phyloP scores from a whole-genome alignment of 306 rosid genomes.

The Herpetospermum pedunculosum region DNA sequence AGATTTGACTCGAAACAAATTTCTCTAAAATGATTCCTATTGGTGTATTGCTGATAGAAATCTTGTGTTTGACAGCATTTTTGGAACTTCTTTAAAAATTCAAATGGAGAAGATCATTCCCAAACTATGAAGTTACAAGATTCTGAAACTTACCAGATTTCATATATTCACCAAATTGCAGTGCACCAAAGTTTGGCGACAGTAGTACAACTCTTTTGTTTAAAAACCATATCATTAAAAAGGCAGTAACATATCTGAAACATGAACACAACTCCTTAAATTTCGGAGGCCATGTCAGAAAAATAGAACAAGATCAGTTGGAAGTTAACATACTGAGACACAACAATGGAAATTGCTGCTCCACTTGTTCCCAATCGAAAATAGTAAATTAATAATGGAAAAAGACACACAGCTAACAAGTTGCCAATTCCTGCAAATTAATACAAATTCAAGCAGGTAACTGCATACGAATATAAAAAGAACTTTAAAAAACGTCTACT shows the following conservation, averaged over 20 bases:
- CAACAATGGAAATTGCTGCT: constrained; percentile 77
- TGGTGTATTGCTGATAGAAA: no score
- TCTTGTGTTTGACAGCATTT: no score
- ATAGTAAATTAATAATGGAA: constrained; percentile 67
- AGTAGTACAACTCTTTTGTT: constrained; percentile 54
- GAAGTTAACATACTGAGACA: constrained; percentile 70
- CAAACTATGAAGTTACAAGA: not conserved
- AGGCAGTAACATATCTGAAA: constrained; percentile 60
- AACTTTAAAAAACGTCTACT: no score
- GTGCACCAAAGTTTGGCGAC: constrained; percentile 65
- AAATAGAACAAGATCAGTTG: not conserved
- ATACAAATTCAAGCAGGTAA: not conserved
- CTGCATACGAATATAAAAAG: constrained; percentile 2
- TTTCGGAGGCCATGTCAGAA: not conserved
- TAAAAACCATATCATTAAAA: constrained; percentile 63
- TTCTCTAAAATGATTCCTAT: no score
- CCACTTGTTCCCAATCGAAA: constrained; percentile 74
- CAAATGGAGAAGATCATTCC: no score
- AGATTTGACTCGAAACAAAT: not conserved
- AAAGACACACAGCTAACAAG: constrained; percentile 55
- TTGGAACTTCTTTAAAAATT: no score
- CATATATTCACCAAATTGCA: constrained; percentile 75
- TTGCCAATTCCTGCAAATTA: constrained; percentile 66
- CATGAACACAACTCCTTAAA: not conserved
- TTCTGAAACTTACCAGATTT: no score